These are phyloP conservation scores for Huntiella decipiens DNA, from an alignment of 2,329 filamentous ascomycete genomes.

Conservation along the genomic window DNA sequence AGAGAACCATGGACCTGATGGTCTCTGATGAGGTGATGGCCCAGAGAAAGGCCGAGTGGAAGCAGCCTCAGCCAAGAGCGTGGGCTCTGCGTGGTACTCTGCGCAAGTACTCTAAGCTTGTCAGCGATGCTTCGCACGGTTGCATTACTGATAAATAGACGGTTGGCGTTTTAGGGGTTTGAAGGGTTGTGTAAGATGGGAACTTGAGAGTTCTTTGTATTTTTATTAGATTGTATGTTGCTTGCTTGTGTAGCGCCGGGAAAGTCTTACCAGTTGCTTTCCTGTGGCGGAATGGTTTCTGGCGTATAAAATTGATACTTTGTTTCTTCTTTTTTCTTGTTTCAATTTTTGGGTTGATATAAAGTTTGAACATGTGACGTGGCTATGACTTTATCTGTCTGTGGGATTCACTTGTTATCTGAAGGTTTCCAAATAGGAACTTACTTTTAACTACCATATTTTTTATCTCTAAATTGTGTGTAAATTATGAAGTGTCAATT, in stretches of 20 bases:
- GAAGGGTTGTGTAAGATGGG: not conserved
- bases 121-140: slow-evolving; percentile 39
- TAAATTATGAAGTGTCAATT: not conserved
- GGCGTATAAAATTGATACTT: slow-evolving; percentile 10
- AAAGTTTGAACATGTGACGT: too few species aligned
- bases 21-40: slow-evolving; percentile 46
- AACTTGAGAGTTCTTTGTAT: not conserved
- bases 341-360: slow-evolving; percentile 4
- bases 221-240: not conserved
- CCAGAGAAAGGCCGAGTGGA: slow-evolving; percentile 39
- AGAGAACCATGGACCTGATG: slow-evolving; percentile 46
- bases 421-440: not conserved
- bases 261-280: not conserved
- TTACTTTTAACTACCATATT: not conserved
- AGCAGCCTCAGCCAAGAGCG: slow-evolving; percentile 30
- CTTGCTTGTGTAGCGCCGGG: too few species aligned
- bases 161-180: not conserved
- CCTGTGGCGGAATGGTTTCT: slow-evolving; percentile 5
- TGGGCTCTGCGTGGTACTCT: slow-evolving; percentile 45
- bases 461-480: not conserved
- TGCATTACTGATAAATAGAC: slow-evolving; percentile 31
- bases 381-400: not conserved
- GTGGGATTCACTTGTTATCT: not conserved
- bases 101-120: slow-evolving; percentile 46
- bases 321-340: not conserved